A percentile compares a stretch with the other conserved stretches of the same genome.
These are phyloP conservation scores for Colletotrichum navitas DNA, from an alignment of 2,329 filamentous ascomycete species.

Conservation along the genomic window DNA sequence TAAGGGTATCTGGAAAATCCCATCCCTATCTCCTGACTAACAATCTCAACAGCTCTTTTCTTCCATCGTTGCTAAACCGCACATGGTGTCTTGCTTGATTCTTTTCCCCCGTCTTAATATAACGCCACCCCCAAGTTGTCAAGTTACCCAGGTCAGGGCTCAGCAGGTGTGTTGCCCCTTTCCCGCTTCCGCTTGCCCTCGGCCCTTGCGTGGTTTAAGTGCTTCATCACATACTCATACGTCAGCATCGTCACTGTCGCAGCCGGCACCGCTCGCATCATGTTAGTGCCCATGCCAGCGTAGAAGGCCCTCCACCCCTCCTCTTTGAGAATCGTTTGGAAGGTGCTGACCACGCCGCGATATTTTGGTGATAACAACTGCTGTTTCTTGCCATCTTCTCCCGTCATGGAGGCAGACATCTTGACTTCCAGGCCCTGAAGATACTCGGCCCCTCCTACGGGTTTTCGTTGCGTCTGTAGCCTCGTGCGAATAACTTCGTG, in stretches of 20 bases:
- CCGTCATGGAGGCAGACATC: conserved; percentile 59
- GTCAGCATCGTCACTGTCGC: conserved; percentile 98
- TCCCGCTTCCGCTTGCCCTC: conserved; percentile 54
- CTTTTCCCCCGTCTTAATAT: conserved; percentile 9
- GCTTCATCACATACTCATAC: conserved; percentile 82
- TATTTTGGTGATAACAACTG: conserved; percentile 68
- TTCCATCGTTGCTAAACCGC: conserved; percentile 16
- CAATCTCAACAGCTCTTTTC: conserved; percentile 32
- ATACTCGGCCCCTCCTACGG: conserved; percentile 67
- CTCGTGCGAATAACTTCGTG: conserved; percentile 96
- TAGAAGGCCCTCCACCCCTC: conserved; percentile 98
- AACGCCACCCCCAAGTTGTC: conserved; percentile 45
- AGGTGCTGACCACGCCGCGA: conserved; percentile 83
- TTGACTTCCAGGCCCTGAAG: conserved; percentile 64
- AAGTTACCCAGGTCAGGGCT: conserved; percentile 23
- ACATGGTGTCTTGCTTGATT: conserved; percentile 21
- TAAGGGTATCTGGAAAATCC: conserved; percentile 52
- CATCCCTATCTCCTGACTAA: conserved; percentile 39
- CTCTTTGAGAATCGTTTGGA: conserved; percentile 85
- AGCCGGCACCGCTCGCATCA: conserved; percentile 94
- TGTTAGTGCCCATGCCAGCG: conserved; percentile 96
- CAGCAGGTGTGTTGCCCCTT: conserved; percentile 20
- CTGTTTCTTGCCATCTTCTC: conserved; percentile 47
- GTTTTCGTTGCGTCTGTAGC: conserved; percentile 91
- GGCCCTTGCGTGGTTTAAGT: conserved; percentile 59